These are phyloP conservation scores for Trichopus zeylanicus DNA, from an alignment of 116 monocot species.

Conservation along the genomic window DNA sequence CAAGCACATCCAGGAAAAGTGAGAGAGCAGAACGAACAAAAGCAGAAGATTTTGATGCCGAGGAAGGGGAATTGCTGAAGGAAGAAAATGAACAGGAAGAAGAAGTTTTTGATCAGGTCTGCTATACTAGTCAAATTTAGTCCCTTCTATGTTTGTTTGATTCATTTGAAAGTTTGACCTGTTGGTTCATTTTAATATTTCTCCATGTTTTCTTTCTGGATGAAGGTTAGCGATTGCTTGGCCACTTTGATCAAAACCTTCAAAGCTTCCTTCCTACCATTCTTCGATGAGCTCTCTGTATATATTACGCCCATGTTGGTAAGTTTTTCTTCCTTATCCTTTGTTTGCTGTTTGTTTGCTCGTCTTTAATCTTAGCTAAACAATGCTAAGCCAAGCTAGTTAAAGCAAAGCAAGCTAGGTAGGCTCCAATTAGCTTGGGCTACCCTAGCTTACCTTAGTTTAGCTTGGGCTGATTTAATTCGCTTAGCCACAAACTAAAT, in stretches of 20 bases:
- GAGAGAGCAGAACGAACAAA: conserved; percentile 86
- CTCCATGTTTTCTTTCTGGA: background rate
- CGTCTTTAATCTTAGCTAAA: background rate
- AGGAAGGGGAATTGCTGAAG: conserved; percentile 82
- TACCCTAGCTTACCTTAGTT: too few relatives aligned
- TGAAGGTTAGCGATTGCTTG: conserved; percentile 86
- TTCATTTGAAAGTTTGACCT: background rate
- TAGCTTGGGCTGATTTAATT: too few relatives aligned
- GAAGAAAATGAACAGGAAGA: conserved; percentile 99
- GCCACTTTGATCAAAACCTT: conserved; percentile 89
- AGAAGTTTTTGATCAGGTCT: conserved; percentile 90
- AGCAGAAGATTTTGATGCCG: conserved; percentile 96
- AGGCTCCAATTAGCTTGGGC: too few relatives aligned
- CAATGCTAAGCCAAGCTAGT: background rate
- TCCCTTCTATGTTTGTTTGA: background rate
- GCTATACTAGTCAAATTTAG: background rate
- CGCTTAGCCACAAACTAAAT: too few relatives aligned
- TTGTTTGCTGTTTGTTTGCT: background rate
- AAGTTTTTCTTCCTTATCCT: conserved; percentile 14
- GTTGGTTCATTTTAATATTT: background rate
- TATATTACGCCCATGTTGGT: conserved; percentile 96
- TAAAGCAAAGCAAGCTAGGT: too few relatives aligned
- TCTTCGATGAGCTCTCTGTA: conserved; percentile 81
- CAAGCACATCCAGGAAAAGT: conserved; percentile 66
- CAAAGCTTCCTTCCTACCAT: conserved; percentile 82